Base-by-base conservation (phyloP, 2,329 filamentous ascomycete species). In the Diplodia scrobiculata region DNA sequence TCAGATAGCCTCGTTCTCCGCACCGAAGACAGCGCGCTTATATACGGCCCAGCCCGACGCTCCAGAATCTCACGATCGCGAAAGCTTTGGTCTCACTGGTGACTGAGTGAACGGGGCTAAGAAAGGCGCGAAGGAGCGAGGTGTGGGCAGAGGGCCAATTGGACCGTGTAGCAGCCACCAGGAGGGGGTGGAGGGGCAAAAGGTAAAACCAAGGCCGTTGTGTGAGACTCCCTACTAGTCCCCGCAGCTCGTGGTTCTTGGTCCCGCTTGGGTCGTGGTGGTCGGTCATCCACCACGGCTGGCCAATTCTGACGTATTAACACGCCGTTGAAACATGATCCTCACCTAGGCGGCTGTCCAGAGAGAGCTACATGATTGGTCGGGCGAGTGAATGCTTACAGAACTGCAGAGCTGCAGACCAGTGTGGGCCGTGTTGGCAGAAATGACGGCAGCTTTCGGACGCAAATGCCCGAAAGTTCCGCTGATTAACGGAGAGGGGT, bases 221-320 rank as follows among this genome's bases (percentile, higher is more conserved):
- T 9, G n/a, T 19, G 41, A 45, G 41, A 45, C 13, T 5, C 19
- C 6, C 41, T 45, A 19, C 5, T 19, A 25, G 25, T 25, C 25
- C 25, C 25, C 25, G 25, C 25, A 25, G 25, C 25, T 25, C 25
- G 25, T 25, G 38, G 14, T 45, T 17, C 38, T n/a, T 45, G 14
- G 14, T n/a, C 41, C 52, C 29, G n/a, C n/a, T 13, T 54, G 32
- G 4, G n/a, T 19, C 19, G 52, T 51, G 25, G 48, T 25, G 32
- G 17, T 13, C 25, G n/a, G 29, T 21, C 10, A 54, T n/a, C 5
- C 48, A 51, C 29, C 25, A 6, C 34, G 25, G 4, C 11, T 25
- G 27, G 41, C 21, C 36, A 50, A 62, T 51, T 36, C 41, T 62
- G 58, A 62, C 58, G 58, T 62, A 50, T 50, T 45, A 19, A 14